Evolutionary conservation across 2,329 filamentous ascomycete species (phyloP).

Genomic region (Exophiala lecanii-corni): DNA sequence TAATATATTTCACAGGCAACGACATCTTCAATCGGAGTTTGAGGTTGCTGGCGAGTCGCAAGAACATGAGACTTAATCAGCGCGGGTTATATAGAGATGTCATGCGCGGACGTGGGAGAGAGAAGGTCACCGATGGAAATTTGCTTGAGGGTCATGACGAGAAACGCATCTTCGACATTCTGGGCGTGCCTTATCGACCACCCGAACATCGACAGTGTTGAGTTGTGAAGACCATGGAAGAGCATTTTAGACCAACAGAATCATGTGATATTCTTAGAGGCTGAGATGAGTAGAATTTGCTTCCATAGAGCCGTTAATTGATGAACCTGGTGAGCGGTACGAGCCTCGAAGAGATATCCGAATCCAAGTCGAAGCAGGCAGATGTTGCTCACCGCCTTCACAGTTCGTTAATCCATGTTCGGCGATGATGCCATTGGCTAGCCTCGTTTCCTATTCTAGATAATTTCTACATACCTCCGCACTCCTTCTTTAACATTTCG

Average conservation of each 20-base stretch:
- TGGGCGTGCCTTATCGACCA: slow-evolving; percentile 77
- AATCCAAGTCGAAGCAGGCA: no score
- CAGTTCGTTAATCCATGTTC: not conserved
- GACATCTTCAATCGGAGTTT: slow-evolving; percentile 91
- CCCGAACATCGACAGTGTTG: slow-evolving; percentile 53
- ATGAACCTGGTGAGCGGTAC: no score
- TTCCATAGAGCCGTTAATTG: no score
- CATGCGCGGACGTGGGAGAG: slow-evolving; percentile 53
- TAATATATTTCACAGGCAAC: slow-evolving; percentile 95
- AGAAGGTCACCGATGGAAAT: slow-evolving; percentile 62
- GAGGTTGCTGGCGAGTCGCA: slow-evolving; percentile 71
- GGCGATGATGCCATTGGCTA: no score
- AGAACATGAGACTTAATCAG: slow-evolving; percentile 81
- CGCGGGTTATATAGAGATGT: slow-evolving; percentile 70
- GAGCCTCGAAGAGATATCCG: no score
- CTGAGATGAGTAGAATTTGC: no score
- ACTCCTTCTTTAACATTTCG: no score
- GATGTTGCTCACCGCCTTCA: not conserved
- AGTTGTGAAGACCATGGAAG: slow-evolving; percentile 4
- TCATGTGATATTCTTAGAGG: no score
- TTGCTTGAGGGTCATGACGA: slow-evolving; percentile 72
- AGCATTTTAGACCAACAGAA: no score
- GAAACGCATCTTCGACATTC: slow-evolving; percentile 70
- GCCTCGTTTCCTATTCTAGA: no score
- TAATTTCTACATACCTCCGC: no score